A percentile compares a stretch with the other conserved stretches of the same genome.
Evolutionary conservation across 768 basidiomycete species (phyloP).

Genomic region (Daedaleopsis nitida): DNA sequence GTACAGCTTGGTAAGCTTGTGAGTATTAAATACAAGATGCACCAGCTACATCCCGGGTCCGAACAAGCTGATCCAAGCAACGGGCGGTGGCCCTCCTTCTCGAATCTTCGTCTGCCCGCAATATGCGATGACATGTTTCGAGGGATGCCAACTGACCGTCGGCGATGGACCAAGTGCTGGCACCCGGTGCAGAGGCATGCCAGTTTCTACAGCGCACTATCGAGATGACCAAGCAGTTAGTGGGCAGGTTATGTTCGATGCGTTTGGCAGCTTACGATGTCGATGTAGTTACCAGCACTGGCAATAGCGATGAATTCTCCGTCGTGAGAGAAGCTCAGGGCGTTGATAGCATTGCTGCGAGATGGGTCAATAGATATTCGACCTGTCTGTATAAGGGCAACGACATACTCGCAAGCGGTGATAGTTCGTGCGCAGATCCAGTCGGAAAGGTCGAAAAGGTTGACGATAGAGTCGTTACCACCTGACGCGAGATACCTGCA

Average conservation of each 20-base stretch:
- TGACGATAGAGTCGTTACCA: conserved; percentile 81
- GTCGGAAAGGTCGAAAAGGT: conserved; percentile 76
- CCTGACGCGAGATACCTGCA: conserved; percentile 75
- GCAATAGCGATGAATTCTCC: conserved; percentile 84
- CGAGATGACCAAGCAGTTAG: not conserved
- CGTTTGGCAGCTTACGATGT: conserved; percentile 56
- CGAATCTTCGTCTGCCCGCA: conserved; percentile 73
- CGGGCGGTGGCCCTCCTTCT: conserved; percentile 66
- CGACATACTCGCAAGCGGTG: conserved; percentile 75
- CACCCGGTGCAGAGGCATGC: conserved; percentile 73
- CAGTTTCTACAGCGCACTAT: conserved; percentile 80
- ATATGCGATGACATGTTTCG: conserved; percentile 78
- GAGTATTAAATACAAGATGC: not conserved
- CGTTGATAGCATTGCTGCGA: conserved; percentile 68
- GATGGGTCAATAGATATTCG: conserved; percentile 3
- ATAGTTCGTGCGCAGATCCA: conserved; percentile 82
- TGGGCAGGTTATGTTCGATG: not conserved
- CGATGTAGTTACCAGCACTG: conserved; percentile 69
- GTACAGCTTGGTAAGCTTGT: not conserved
- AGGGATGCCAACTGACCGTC: conserved; percentile 82
- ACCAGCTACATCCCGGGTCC: conserved; percentile 40
- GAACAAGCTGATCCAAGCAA: conserved; percentile 73
- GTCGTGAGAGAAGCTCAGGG: conserved; percentile 79
- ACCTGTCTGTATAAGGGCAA: not conserved
- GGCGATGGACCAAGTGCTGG: conserved; percentile 71